Evolutionary conservation across 768 basidiomycete species (phyloP).

Genomic region (Boletus subparvulus): DNA sequence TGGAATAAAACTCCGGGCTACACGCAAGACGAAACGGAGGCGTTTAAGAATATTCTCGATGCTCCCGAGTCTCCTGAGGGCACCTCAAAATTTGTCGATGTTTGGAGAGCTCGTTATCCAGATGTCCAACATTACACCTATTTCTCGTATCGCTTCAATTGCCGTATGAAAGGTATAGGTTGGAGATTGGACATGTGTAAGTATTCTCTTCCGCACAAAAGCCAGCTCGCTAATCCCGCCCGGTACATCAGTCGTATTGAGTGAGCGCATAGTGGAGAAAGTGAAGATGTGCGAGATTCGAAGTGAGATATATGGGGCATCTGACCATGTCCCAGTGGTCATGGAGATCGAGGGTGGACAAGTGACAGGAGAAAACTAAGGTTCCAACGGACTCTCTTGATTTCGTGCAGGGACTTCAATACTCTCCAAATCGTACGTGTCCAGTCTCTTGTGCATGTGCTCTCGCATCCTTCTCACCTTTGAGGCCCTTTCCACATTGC

Average conservation of each 20-base stretch:
- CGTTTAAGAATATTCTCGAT: conserved; percentile 67
- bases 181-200: conserved; percentile 89
- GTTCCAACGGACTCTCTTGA: not conserved
- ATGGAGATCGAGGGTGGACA: conserved; percentile 62
- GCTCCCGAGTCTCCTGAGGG: conserved; percentile 40
- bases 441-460: conserved; percentile 86
- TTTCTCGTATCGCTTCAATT: conserved; percentile 81
- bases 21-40: conserved; percentile 77
- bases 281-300: conserved; percentile 86
- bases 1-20: conserved; percentile 91
- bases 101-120: conserved; percentile 77
- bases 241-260: conserved; percentile 60
- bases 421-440: conserved; percentile 83
- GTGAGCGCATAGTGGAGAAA: conserved; percentile 61
- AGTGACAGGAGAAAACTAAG: conserved; percentile 24
- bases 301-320: conserved; percentile 82
- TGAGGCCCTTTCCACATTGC: conserved; percentile 82
- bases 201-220: conserved; percentile 21
- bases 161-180: conserved; percentile 74
- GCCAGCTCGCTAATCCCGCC: not conserved
- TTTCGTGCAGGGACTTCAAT: conserved; percentile 38
- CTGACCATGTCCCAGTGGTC: conserved; percentile 81
- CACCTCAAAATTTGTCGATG: conserved; percentile 62
- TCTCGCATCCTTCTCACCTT: conserved; percentile 92
- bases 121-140: conserved; percentile 76